Evolutionary conservation across 805 yeast species (phyloP).

Genomic region (Hanseniaspora lindneri): DNA sequence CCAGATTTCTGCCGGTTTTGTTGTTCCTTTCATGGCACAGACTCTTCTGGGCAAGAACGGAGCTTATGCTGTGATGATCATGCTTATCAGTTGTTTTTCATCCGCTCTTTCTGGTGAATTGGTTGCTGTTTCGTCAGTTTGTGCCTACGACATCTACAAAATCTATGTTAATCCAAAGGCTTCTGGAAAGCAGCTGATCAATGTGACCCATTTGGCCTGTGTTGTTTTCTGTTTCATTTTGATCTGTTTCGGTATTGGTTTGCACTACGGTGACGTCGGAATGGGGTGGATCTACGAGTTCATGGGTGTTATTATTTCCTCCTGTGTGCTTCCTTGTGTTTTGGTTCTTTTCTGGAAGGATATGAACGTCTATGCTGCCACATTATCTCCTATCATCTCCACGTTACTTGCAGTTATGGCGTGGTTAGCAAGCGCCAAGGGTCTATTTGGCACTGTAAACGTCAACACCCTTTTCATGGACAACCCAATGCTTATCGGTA

Average conservation of each 20-base stretch:
- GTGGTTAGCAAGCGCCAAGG: conserved; percentile 40
- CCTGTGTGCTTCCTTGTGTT: conserved; percentile 71
- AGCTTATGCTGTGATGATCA: conserved; percentile 65
- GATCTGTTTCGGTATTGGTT: conserved; percentile 76
- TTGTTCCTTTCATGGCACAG: conserved; percentile 55
- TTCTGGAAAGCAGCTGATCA: conserved; percentile 56
- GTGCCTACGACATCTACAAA: conserved; percentile 77
- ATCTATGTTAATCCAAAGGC: conserved; percentile 71
- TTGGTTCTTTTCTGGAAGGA: conserved; percentile 51
- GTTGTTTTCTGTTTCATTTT: conserved; percentile 47
- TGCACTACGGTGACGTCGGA: conserved; percentile 67
- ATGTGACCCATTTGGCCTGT: conserved; percentile 57
- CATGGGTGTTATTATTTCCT: conserved; percentile 81
- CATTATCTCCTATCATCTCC: conserved; percentile 66
- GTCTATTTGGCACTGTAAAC: conserved; percentile 33
- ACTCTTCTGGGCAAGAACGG: conserved; percentile 81
- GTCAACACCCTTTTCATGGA: conserved; percentile 60
- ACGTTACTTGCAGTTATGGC: conserved; percentile 60
- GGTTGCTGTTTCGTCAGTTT: conserved; percentile 74
- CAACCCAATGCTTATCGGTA: conserved; percentile 81
- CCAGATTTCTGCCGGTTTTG: conserved; percentile 74
- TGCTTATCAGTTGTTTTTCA: conserved; percentile 86
- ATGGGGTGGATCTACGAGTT: conserved; percentile 81
- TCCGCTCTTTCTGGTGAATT: conserved; percentile 87
- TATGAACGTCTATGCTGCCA: conserved; percentile 60